Base-by-base conservation (phyloP, 2,329 filamentous ascomycete genomes). In the Colletotrichum cordylinicola region DNA sequence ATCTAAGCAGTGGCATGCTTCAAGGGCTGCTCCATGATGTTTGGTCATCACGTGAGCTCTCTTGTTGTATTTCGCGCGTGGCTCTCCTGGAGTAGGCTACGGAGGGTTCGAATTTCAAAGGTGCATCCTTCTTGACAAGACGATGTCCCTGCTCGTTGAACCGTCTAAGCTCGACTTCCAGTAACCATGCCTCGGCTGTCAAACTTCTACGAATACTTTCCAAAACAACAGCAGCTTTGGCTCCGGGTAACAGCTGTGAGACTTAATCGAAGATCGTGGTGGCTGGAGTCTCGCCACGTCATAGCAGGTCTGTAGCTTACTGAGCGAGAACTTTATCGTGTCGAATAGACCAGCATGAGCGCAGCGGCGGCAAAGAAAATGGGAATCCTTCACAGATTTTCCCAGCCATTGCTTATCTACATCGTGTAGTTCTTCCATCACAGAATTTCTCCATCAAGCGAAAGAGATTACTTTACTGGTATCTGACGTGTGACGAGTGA, bases 191-290 rank as follows among this genome's bases (percentile, higher is more conserved):
- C 43, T 48, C 18, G 43, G 43, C 18, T 12, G 7, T 12, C 3
- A 4, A 48, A 10, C n/a, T 12, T 48, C 43, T 21, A 21, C 10
- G 1, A 21, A 2, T 13, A 3, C 6, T 7, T 13, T 21, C 43
- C 18, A 48, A 21, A 13, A 6, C 18, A 48, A 7, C 2, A 48
- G 6, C n/a, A 21, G 10, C 43, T 21, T 48, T 10, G 5, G 18
- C 6, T 21, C 10, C 3, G 1, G 43, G 10, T 7, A 7, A 13
- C 7, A 4, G 2, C 10, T 6, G 6, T n/a, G 3, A 48, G 18
- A 48, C n/a, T 21, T 48, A 6, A 48, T n/a, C 10, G 43, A 48
- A 48, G n/a, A n/a, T 7, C 13, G 43, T 48, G 43, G 10, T 48
- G n/a, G 4, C 43, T 7, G 43, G 7, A 48, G 18, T n/a, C 10